Conservation (phyloP, 768 basidiomycete species). For the Lyophyllum decastes region DNA sequence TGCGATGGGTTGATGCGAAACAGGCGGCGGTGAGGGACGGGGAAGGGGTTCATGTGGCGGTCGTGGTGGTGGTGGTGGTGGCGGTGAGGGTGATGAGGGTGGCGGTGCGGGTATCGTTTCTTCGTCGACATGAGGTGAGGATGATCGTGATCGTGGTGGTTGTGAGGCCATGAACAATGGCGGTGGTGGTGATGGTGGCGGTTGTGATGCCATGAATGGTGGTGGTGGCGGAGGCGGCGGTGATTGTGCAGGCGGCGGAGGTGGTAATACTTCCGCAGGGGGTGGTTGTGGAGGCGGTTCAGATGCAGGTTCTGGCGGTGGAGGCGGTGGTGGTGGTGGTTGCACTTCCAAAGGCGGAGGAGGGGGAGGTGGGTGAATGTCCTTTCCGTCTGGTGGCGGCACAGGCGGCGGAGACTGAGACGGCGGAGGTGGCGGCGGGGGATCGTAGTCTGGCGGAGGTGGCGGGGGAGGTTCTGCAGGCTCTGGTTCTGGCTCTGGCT, state of each 20-base stretch:
- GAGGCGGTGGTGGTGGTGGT: conserved; percentile 21
- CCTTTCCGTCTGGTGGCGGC: conserved; percentile 20
- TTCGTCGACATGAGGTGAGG: too few relatives aligned
- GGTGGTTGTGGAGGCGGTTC: conserved; percentile 31
- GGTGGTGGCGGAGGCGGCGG: conserved; percentile 27
- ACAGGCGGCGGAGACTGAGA: conserved; percentile 28
- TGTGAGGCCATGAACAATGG: conserved; percentile 22
- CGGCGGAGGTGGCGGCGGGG: conserved; percentile 25
- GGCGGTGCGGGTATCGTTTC: too few relatives aligned
- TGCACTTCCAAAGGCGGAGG: conserved; percentile 17
- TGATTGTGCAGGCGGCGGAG: conserved; percentile 24
- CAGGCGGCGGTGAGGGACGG: too few relatives aligned
- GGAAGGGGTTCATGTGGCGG: not conserved
- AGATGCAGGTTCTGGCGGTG: conserved; percentile 27
- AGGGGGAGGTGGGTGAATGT: conserved; percentile 18
- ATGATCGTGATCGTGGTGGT: conserved; percentile 7
- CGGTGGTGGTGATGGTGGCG: conserved; percentile 19
- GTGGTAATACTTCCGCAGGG: too few relatives aligned
- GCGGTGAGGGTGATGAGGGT: not conserved
- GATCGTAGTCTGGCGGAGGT: conserved; percentile 27
- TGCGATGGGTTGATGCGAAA: not conserved
- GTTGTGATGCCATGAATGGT: conserved; percentile 26
- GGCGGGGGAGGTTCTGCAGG: conserved; percentile 28
- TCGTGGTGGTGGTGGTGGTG: not conserved
- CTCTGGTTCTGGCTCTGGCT: conserved; percentile 22